A percentile compares a stretch with the other conserved stretches of the same genome.
Conservation (phyloP, 495 filamentous ascomycete genomes). For the Podospora australis region DNA sequence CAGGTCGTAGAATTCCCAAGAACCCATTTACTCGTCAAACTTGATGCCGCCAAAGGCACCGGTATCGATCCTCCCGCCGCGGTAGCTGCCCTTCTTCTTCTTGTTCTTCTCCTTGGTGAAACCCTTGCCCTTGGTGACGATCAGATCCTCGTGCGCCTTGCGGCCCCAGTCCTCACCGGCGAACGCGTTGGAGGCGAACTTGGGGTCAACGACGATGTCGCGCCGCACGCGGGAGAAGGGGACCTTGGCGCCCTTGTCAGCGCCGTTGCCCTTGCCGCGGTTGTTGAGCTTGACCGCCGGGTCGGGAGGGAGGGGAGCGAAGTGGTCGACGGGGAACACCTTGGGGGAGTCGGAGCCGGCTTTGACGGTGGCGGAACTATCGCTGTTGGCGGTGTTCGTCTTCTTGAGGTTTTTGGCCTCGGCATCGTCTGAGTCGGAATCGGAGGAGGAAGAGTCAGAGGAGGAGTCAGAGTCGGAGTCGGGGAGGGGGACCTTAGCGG, state of each 20-base stretch:
- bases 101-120: slow-evolving; percentile 99
- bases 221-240: slow-evolving; percentile 60
- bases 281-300: slow-evolving; percentile 39
- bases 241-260: slow-evolving; percentile 42
- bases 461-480: slow-evolving; percentile 30
- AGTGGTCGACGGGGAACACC: slow-evolving; percentile 25
- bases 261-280: slow-evolving; percentile 33
- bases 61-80: slow-evolving; percentile 77
- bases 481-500: slow-evolving; percentile 48
- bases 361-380: slow-evolving; percentile 38
- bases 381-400: slow-evolving; percentile 14
- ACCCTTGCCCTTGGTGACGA: slow-evolving; percentile 86
- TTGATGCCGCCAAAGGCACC: slow-evolving; percentile 67
- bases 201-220: slow-evolving; percentile 53
- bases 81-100: slow-evolving; percentile 79
- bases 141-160: slow-evolving; percentile 77
- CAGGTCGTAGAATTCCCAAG: no score
- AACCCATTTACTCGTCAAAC: slow-evolving; percentile 85
- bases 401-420: slow-evolving; percentile 24
- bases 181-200: slow-evolving; percentile 64
- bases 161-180: slow-evolving; percentile 81
- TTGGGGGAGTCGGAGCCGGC: slow-evolving; percentile 35
- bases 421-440: slow-evolving; percentile 31
- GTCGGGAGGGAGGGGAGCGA: slow-evolving; percentile 47
- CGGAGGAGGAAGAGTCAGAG: slow-evolving; percentile 28